These are phyloP conservation scores for Camellia oleifera DNA, from an alignment of 179 eudicot genomes.

Conservation along the genomic window DNA sequence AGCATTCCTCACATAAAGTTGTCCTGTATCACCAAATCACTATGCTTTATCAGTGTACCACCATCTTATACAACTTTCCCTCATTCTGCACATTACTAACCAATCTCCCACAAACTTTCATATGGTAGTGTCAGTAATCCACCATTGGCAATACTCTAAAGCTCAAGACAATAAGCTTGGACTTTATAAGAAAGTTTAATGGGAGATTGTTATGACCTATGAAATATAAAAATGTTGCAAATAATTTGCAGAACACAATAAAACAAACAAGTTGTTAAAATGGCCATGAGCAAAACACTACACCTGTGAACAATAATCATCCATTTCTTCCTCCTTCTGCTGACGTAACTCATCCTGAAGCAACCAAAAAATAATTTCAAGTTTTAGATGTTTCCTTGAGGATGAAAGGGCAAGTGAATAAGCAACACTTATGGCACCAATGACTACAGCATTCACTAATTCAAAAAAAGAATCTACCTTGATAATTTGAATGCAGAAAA, in stretches of 20 bases:
- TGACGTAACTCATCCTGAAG: conserved; percentile 95
- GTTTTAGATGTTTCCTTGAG: neutral
- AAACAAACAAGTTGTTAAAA: conserved; percentile 13
- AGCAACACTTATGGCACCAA: neutral
- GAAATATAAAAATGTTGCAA: neutral
- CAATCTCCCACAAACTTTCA: neutral
- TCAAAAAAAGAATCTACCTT: neutral
- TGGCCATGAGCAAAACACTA: neutral
- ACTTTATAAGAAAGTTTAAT: no score
- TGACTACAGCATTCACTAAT: neutral
- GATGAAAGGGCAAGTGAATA: neutral
- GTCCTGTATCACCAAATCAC: no score
- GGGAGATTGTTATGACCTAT: no score
- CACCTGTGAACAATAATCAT: conserved; percentile 97
- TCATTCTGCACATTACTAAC: neutral
- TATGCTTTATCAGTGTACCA: no score
- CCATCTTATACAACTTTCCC: neutral
- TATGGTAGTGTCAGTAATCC: neutral
- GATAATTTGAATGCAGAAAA: conserved; percentile 1
- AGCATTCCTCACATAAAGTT: no score
- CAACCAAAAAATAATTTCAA: conserved; percentile 11
- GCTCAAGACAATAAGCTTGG: neutral
- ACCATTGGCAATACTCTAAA: neutral
- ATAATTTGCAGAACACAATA: neutral
- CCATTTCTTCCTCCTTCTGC: conserved; percentile 92